Conservation (phyloP, 2,329 filamentous ascomycete species). For the Aspergillus novoparasiticus region DNA sequence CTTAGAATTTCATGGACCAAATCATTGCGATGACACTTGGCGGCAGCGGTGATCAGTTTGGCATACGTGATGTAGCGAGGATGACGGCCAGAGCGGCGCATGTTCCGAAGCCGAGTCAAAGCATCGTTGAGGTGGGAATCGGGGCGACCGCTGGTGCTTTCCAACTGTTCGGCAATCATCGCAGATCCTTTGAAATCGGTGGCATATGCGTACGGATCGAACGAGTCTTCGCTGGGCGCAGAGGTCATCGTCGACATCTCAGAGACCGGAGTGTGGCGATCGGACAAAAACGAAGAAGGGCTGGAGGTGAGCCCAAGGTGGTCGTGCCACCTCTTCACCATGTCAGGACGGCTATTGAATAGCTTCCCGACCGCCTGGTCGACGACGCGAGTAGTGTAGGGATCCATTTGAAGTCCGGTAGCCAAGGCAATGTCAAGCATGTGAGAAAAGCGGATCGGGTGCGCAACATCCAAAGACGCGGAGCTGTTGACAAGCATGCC, state of each 20-base stretch:
- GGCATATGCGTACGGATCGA: conserved; percentile 85
- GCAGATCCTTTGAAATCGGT: conserved; percentile 94
- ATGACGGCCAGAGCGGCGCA: conserved; percentile 87
- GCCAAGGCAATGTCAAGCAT: conserved; percentile 61
- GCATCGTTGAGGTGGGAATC: conserved; percentile 77
- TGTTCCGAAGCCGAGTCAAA: conserved; percentile 82
- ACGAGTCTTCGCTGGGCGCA: conserved; percentile 74
- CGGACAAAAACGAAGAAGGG: conserved; percentile 47
- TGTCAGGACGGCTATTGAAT: conserved; percentile 47
- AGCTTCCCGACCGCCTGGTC: conserved; percentile 61
- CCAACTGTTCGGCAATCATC: conserved; percentile 84
- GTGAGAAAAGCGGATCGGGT: conserved; percentile 63
- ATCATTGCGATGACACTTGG: conserved; percentile 79
- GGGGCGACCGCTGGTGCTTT: conserved; percentile 74
- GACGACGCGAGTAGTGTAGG: conserved; percentile 58
- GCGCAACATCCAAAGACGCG: conserved; percentile 56
- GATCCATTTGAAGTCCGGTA: conserved; percentile 56
- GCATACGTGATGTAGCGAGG: conserved; percentile 96
- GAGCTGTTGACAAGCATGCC: conserved; percentile 45
- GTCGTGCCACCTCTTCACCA: conserved; percentile 60
- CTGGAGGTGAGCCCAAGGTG: conserved; percentile 51
- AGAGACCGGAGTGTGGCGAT: conserved; percentile 43
- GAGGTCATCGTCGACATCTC: conserved; percentile 56
- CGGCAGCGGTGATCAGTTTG: conserved; percentile 88
- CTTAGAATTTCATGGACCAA: conserved; percentile 82